Conservation (phyloP, 352 stramenopile genomes). For the Phytophthora tentaculata region DNA sequence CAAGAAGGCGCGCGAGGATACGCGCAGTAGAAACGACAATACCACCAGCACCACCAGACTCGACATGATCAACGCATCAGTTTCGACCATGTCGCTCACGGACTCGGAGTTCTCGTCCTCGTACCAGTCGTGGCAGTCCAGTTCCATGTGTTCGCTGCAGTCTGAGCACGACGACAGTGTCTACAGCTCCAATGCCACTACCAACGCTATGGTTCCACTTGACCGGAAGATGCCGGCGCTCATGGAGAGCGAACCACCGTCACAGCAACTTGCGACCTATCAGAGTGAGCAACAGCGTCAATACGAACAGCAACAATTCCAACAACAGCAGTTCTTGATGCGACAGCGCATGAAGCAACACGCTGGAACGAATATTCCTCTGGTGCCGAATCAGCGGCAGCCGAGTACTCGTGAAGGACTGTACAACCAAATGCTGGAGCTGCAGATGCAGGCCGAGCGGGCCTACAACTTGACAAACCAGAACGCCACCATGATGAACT, state of each 20-base stretch:
- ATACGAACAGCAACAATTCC: conserved; percentile 45
- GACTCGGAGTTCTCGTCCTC: conserved; percentile 70
- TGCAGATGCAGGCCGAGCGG: conserved; percentile 70
- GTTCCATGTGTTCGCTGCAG: conserved; percentile 56
- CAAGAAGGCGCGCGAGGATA: conserved; percentile 18
- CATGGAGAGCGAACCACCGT: conserved; percentile 31
- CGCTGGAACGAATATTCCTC: conserved; percentile 7
- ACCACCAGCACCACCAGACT: conserved; percentile 28
- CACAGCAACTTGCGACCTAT: conserved; percentile 29
- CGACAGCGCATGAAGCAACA: conserved; percentile 41
- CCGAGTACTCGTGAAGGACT: conserved; percentile 50
- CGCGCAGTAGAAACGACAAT: conserved; percentile 37
- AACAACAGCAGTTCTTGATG: conserved; percentile 41
- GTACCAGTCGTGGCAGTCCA: conserved; percentile 64
- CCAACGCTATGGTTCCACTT: conserved; percentile 27
- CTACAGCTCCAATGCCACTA: conserved; percentile 27
- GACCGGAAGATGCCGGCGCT: conserved; percentile 58
- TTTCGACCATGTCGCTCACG: conserved; percentile 44
- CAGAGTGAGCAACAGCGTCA: conserved; percentile 41
- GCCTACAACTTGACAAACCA: conserved; percentile 79
- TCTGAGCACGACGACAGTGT: conserved; percentile 61
- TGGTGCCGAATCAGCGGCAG: conserved; percentile 17
- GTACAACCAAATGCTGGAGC: conserved; percentile 83
- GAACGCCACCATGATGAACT: conserved; percentile 67
- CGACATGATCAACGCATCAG: conserved; percentile 34